These are phyloP conservation scores for Incumbomyces lentus DNA, from an alignment of 2,329 filamentous ascomycete species.

Conservation along the genomic window DNA sequence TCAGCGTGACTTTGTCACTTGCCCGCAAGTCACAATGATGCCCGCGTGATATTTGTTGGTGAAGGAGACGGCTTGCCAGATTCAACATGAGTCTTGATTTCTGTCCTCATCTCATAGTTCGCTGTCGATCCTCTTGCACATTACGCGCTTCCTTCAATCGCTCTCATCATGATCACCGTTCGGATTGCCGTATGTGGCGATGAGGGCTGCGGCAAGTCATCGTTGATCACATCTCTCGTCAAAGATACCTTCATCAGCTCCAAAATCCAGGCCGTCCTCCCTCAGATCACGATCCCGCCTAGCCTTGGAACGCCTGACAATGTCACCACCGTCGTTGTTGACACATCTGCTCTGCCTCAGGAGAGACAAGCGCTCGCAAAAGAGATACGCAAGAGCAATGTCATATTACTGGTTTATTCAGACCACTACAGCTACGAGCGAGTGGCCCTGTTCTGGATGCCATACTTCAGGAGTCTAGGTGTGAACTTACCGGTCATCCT, in stretches of 20 bases:
- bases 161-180: constrained; percentile 39
- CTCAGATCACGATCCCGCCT: constrained; percentile 88
- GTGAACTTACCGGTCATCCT: constrained; percentile 96
- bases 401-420: constrained; percentile 91
- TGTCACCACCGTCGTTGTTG: constrained; percentile 93
- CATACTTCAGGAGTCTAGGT: constrained; percentile 92
- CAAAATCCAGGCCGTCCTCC: constrained; percentile 89
- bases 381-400: constrained; percentile 92
- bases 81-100: too few species aligned
- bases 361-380: constrained; percentile 82
- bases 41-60: too few species aligned
- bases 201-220: constrained; percentile 88
- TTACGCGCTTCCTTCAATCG: too few species aligned
- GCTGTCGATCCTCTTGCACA: too few species aligned
- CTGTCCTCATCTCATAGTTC: too few species aligned
- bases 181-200: constrained; percentile 95
- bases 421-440: constrained; percentile 99
- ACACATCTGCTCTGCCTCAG: constrained; percentile 89
- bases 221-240: constrained; percentile 86
- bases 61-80: too few species aligned
- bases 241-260: constrained; percentile 94
- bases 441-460: constrained; percentile 96
- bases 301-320: constrained; percentile 90
- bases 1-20: too few species aligned
- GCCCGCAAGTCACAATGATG: too few species aligned